Percentiles rank a stretch among this genome's conserved stretches.
Evolutionary conservation across 768 basidiomycete genomes (phyloP).

Genomic region (Cystofilobasidium bisporidii): DNA sequence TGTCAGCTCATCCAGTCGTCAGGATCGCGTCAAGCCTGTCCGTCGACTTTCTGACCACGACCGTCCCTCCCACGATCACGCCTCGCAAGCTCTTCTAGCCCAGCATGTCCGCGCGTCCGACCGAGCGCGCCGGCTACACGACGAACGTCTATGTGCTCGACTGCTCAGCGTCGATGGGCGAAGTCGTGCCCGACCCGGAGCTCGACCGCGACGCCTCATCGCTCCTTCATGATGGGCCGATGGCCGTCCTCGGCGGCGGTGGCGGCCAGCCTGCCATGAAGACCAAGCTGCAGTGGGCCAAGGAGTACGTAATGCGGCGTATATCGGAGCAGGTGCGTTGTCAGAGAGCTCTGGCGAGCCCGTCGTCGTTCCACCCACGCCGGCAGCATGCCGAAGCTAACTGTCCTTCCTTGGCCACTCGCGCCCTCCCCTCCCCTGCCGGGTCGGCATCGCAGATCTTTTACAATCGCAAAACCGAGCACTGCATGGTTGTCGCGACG

Average conservation of each 20-base stretch:
- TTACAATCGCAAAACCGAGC: slow-evolving; percentile 82
- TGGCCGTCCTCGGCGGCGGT: slow-evolving; percentile 1
- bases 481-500: slow-evolving; percentile 80
- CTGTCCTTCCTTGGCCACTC: too few relatives aligned
- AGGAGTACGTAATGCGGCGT: slow-evolving; percentile 82
- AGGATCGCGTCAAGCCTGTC: too few relatives aligned
- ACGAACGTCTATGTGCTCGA: slow-evolving; percentile 64
- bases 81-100: too few relatives aligned
- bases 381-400: too few relatives aligned
- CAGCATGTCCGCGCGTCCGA: not conserved
- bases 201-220: slow-evolving; percentile 46
- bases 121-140: slow-evolving; percentile 37
- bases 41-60: too few relatives aligned
- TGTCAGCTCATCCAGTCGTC: too few relatives aligned
- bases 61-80: too few relatives aligned
- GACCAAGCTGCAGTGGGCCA: slow-evolving; percentile 67
- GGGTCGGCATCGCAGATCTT: slow-evolving; percentile 83
- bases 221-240: slow-evolving; percentile 46
- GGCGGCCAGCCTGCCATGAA: slow-evolving; percentile 47
- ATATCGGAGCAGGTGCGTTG: slow-evolving; percentile 72
- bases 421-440: too few relatives aligned
- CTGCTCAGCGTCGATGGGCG: slow-evolving; percentile 75
- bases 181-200: slow-evolving; percentile 33
- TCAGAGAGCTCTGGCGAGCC: not conserved
- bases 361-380: too few relatives aligned